Base-by-base conservation (phyloP, 1,139 yeast genomes). In the Sugiyamaella castrensis region DNA sequence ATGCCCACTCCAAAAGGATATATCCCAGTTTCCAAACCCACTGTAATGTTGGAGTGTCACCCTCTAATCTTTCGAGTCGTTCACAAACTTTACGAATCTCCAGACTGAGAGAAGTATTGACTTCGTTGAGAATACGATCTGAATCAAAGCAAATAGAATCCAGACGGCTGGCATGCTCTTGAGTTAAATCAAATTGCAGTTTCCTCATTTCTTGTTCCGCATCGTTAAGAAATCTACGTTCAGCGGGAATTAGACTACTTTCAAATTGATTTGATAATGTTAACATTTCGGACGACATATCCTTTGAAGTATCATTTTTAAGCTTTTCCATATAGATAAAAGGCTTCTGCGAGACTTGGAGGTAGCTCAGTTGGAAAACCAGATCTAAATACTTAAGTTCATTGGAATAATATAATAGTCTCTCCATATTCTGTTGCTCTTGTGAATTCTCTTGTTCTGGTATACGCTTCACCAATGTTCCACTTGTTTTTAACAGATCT, bases 41-140 rank as follows among this genome's bases (percentile, higher is more conserved):
- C 27, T 57, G 54, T 16, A 63, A 45, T 12, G 59, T 50, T 10
- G 61, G 57, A 13, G 57, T 41, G 8, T 56, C 51, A 8, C 56
- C 52, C 39, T 62, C 67, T 44, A 83, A 69, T 40, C 74, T 75
- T 52, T 85, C 95, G 27, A 83, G 70, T 44, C 81, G 75, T 62
- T 87, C 95, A 45, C 78, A 78, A n/a, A 86, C 71, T 54, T 81
- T 79, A 50, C 95, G 72, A 37, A 87, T 70, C 58, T 86, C 87
- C 47, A 87, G 69, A 29, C 89, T 80, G 46, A 87, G 70, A 0
- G 94, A 84, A 0, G 96, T 88, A 65, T 84, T 87, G 53, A 88
- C 84, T 61, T 87, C 95, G 55, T 92, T 86, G 50, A 85, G 78
- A 19, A 87, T 77, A 54, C 95, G 73, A 65, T 88, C 96, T 48